Evolutionary conservation across 306 rosid genomes (phyloP).

Genomic region (Cicer yamashitae): DNA sequence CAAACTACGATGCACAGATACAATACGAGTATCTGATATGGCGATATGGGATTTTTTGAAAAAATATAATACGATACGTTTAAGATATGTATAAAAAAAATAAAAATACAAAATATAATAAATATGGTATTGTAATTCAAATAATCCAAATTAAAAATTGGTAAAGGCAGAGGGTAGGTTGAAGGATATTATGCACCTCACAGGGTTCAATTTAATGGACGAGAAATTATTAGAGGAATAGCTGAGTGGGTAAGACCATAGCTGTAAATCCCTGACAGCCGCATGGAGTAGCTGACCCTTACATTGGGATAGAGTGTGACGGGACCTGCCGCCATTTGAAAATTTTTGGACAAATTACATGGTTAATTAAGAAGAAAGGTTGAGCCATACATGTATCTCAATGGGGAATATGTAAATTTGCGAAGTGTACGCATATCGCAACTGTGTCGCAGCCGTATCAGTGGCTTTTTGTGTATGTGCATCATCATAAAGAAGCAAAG

Average conservation of each 20-base stretch:
- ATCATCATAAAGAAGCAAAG: slow-evolving; percentile 20
- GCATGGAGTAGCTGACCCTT: not conserved
- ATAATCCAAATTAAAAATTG: not conserved
- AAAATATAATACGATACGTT: not conserved
- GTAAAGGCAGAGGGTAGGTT: not conserved
- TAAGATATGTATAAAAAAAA: not conserved
- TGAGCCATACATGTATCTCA: slow-evolving; percentile 8
- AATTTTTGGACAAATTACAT: not conserved
- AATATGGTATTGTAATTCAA: slow-evolving; percentile 3
- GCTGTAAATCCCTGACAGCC: no score
- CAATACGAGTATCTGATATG: not conserved
- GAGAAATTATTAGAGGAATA: not conserved
- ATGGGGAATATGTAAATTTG: not conserved
- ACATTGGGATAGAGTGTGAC: not conserved
- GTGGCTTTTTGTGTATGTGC: not conserved
- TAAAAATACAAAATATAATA: not conserved
- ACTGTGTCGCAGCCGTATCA: not conserved
- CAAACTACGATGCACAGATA: not conserved
- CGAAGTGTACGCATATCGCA: not conserved
- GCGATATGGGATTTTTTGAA: not conserved
- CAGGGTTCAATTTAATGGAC: not conserved
- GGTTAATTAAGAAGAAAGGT: not conserved
- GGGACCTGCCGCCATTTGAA: not conserved
- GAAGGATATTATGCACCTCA: not conserved
- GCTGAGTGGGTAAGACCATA: not conserved